These are phyloP conservation scores for Torrubiellomyces zombiae DNA, from an alignment of 2,329 filamentous ascomycete genomes.

Conservation along the genomic window DNA sequence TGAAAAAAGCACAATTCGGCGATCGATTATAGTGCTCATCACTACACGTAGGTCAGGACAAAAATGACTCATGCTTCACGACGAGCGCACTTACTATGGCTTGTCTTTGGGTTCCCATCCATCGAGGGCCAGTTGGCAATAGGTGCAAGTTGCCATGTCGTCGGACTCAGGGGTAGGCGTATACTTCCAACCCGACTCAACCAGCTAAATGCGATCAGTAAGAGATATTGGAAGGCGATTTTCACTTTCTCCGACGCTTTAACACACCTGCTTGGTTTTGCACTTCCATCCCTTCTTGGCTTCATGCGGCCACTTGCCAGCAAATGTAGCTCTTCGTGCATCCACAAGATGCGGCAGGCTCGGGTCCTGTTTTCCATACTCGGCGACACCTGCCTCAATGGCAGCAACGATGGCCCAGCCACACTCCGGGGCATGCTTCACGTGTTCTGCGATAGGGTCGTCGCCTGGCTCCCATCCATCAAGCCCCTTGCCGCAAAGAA, in stretches of 20 bases:
- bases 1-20: conserved; percentile 70
- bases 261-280: conserved; percentile 70
- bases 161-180: conserved; percentile 69
- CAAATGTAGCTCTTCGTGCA: conserved; percentile 71
- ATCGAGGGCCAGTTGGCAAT: conserved; percentile 79
- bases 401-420: conserved; percentile 67
- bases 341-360: conserved; percentile 52
- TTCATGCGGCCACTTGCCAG: conserved; percentile 78
- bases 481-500: conserved; percentile 66
- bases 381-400: conserved; percentile 43
- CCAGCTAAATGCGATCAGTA: conserved; percentile 56
- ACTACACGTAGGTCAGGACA: conserved; percentile 26
- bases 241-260: too few species aligned
- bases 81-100: conserved; percentile 50
- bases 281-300: conserved; percentile 76
- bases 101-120: conserved; percentile 91
- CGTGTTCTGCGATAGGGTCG: conserved; percentile 67
- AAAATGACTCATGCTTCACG: background rate
- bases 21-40: conserved; percentile 74
- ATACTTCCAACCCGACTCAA: conserved; percentile 86
- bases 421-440: conserved; percentile 67
- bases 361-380: conserved; percentile 57
- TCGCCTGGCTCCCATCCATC: conserved; percentile 89
- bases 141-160: conserved; percentile 81
- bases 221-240: too few species aligned